Conservation (phyloP, 2,329 filamentous ascomycete species). For the Torrubiella hemipterigena region DNA sequence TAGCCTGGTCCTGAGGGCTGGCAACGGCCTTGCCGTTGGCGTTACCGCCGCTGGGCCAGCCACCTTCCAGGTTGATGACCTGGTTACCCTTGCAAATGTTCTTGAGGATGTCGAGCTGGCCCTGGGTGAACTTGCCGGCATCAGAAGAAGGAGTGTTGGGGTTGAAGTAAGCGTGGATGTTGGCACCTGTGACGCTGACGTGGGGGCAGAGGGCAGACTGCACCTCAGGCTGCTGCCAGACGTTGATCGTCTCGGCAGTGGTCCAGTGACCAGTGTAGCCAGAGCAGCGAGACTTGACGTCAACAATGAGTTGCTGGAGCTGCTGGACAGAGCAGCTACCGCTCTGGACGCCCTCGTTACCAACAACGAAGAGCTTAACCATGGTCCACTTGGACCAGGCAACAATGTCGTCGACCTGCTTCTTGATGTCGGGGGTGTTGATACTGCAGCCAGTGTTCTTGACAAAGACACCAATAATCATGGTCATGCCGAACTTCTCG, state of each 20-base stretch:
- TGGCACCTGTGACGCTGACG: constrained; percentile 71
- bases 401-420: constrained; percentile 64
- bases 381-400: constrained; percentile 62
- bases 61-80: constrained; percentile 77
- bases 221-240: constrained; percentile 56
- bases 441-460: constrained; percentile 50
- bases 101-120: constrained; percentile 61
- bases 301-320: constrained; percentile 59
- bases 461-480: constrained; percentile 86
- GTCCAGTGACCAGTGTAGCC: constrained; percentile 68
- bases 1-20: constrained; percentile 51
- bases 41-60: constrained; percentile 66
- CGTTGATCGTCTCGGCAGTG: constrained; percentile 74
- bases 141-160: constrained; percentile 43
- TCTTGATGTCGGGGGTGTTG: constrained; percentile 45
- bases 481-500: constrained; percentile 53
- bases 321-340: constrained; percentile 49
- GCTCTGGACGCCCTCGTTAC: constrained; percentile 84
- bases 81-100: constrained; percentile 58
- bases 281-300: constrained; percentile 54
- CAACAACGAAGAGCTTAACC: constrained; percentile 71
- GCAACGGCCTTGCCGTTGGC: constrained; percentile 65
- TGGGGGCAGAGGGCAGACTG: constrained; percentile 50
- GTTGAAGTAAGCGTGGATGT: constrained; percentile 96
- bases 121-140: constrained; percentile 65